These are phyloP conservation scores for Canna indica DNA, from an alignment of 176 grass and related monocot genomes.

Conservation along the genomic window DNA sequence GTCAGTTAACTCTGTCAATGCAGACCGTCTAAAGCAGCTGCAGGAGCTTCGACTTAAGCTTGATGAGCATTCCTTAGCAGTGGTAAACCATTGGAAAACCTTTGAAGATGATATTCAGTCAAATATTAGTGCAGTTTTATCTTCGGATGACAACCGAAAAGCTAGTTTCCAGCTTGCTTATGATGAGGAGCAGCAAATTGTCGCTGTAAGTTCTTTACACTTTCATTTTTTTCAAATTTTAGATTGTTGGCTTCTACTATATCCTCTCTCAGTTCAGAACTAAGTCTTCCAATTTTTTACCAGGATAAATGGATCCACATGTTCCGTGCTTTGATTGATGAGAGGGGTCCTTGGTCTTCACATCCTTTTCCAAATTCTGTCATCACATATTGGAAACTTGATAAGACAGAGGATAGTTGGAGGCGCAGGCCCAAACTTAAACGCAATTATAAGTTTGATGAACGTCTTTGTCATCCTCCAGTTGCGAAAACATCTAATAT, in stretches of 20 bases:
- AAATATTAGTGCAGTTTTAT: slow-evolving; percentile 54
- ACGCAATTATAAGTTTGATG: slow-evolving; percentile 90
- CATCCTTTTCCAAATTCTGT: slow-evolving; percentile 78
- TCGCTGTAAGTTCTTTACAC: slow-evolving; percentile 55
- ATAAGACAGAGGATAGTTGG: slow-evolving; percentile 95
- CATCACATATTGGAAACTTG: slow-evolving; percentile 73
- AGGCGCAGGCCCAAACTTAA: slow-evolving; percentile 80
- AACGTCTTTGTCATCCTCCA: slow-evolving; percentile 61
- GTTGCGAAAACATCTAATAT: slow-evolving; percentile 39
- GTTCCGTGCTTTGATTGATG: slow-evolving; percentile 75
- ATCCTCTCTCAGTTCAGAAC: no score
- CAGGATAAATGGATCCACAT: slow-evolving; percentile 98
- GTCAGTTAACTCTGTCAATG: slow-evolving; percentile 53
- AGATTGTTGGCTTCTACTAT: neutral
- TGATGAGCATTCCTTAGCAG: slow-evolving; percentile 52
- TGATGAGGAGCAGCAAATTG: slow-evolving; percentile 91
- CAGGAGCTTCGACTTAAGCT: slow-evolving; percentile 72
- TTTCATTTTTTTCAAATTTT: slow-evolving; percentile 14
- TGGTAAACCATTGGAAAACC: slow-evolving; percentile 46
- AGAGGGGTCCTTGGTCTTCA: slow-evolving; percentile 89
- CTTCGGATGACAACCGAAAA: slow-evolving; percentile 72
- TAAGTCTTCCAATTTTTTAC: slow-evolving; percentile 18
- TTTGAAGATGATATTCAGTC: slow-evolving; percentile 89
- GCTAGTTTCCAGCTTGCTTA: slow-evolving; percentile 67
- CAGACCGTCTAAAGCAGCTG: slow-evolving; percentile 74